Percentiles rank a stretch among this genome's conserved stretches.
These are phyloP conservation scores for Camillea tinctor DNA, from an alignment of 2,329 filamentous ascomycete genomes.

Conservation along the genomic window DNA sequence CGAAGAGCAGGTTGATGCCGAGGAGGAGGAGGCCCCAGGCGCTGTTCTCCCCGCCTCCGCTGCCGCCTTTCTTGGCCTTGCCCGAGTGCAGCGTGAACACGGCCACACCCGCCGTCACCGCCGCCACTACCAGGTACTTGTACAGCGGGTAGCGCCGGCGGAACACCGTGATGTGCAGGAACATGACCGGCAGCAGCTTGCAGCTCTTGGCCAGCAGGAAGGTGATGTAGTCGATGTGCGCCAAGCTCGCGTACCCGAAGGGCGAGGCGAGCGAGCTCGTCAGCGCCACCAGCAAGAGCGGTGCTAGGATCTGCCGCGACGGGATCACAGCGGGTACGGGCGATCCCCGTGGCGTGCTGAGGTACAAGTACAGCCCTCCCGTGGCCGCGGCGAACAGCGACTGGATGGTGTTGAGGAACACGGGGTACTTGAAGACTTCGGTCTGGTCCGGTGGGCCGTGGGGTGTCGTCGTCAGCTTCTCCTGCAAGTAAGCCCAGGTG, in stretches of 20 bases:
- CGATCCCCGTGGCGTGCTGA: slow-evolving; percentile 55
- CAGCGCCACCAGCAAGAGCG: slow-evolving; percentile 80
- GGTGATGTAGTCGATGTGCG: slow-evolving; percentile 96
- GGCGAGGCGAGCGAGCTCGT: slow-evolving; percentile 89
- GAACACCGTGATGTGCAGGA: slow-evolving; percentile 90
- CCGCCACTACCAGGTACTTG: slow-evolving; percentile 91
- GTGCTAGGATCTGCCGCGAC: slow-evolving; percentile 67
- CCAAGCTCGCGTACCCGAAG: slow-evolving; percentile 89
- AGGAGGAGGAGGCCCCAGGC: slow-evolving; percentile 81
- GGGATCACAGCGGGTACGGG: slow-evolving; percentile 71
- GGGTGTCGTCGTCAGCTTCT: slow-evolving; percentile 90
- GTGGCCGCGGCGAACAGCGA: slow-evolving; percentile 82
- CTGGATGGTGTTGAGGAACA: slow-evolving; percentile 96
- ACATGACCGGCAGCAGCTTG: slow-evolving; percentile 99
- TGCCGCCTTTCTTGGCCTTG: slow-evolving; percentile 44
- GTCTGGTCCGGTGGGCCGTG: slow-evolving; percentile 65
- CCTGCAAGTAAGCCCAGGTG: slow-evolving; percentile 95
- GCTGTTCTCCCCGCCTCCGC: slow-evolving; percentile 57
- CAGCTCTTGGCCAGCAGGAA: slow-evolving; percentile 97
- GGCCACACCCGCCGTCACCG: slow-evolving; percentile 89
- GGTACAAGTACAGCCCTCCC: slow-evolving; percentile 76
- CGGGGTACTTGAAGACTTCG: slow-evolving; percentile 86
- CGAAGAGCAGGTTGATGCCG: slow-evolving; percentile 86
- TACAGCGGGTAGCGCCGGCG: slow-evolving; percentile 85
- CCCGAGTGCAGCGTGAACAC: slow-evolving; percentile 89